These are phyloP conservation scores for Eucalyptus urophylla DNA, from an alignment of 345 rosid species.

Conservation along the genomic window DNA sequence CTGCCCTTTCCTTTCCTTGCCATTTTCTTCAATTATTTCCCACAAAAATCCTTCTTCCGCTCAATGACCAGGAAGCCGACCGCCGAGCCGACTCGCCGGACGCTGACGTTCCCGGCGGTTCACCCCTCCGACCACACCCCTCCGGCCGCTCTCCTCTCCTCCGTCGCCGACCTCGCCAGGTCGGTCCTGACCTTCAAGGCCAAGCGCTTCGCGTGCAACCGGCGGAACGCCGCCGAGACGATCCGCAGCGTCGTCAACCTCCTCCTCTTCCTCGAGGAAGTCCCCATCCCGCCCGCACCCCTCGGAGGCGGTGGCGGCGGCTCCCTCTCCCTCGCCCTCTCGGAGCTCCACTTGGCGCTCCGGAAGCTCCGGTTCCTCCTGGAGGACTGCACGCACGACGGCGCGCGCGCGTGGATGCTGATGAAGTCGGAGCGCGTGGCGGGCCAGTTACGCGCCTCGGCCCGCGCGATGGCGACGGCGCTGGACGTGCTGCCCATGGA, in stretches of 20 bases:
- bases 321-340: slow-evolving; percentile 14
- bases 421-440: slow-evolving; percentile 45
- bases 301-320: slow-evolving; percentile 9
- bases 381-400: slow-evolving; percentile 54
- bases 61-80: not conserved
- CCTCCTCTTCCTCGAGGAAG: slow-evolving; percentile 33
- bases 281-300: slow-evolving; percentile 7
- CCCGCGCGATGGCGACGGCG: slow-evolving; percentile 34
- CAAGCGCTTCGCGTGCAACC: slow-evolving; percentile 27
- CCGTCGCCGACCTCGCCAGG: slow-evolving; percentile 27
- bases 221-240: slow-evolving; percentile 24
- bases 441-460: slow-evolving; percentile 25
- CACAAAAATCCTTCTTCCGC: not conserved
- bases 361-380: slow-evolving; percentile 47
- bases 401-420: slow-evolving; percentile 48
- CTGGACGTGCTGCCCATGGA: slow-evolving; percentile 51
- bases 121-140: slow-evolving; percentile 36
- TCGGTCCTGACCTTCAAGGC: slow-evolving; percentile 27
- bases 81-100: slow-evolving; percentile 38
- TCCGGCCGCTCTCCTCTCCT: slow-evolving; percentile 31
- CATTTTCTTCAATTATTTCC: not conserved
- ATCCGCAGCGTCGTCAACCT: slow-evolving; percentile 43
- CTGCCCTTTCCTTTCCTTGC: not conserved
- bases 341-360: slow-evolving; percentile 60
- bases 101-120: slow-evolving; percentile 53